Conservation (phyloP, 2,329 filamentous ascomycete species). For the Sclerotinia borealis region DNA sequence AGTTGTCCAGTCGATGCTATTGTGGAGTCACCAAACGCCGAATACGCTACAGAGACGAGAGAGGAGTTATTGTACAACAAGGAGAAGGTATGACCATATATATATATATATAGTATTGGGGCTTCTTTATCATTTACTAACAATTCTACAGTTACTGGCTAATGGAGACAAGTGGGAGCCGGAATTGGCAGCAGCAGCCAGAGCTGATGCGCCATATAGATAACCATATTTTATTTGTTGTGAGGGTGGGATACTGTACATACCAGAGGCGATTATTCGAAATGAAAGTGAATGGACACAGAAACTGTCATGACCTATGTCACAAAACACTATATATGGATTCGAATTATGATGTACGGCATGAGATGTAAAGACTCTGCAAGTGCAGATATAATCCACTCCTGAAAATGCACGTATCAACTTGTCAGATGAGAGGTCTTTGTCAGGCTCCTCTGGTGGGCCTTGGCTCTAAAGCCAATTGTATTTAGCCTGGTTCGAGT, state of each 20-base stretch:
- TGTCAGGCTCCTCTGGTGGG: neutral
- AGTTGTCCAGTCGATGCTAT: slow-evolving; percentile 97
- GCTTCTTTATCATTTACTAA: neutral
- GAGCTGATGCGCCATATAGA: slow-evolving; percentile 89
- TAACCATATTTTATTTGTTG: slow-evolving; percentile 39
- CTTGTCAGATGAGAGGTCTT: neutral
- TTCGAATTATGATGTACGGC: neutral
- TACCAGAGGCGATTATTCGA: slow-evolving; percentile 2
- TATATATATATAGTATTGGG: slow-evolving; percentile 33
- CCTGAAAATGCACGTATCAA: neutral
- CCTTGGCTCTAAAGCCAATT: neutral
- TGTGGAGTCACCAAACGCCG: slow-evolving; percentile 68
- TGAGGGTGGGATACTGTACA: slow-evolving; percentile 8
- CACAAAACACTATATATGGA: neutral
- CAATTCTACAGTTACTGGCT: slow-evolving; percentile 60
- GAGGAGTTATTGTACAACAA: slow-evolving; percentile 98
- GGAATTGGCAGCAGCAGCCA: slow-evolving; percentile 84
- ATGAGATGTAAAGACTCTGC: neutral
- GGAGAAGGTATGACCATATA: slow-evolving; percentile 53
- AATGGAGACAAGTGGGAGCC: slow-evolving; percentile 98
- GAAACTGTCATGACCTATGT: neutral
- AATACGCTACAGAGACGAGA: slow-evolving; percentile 71
- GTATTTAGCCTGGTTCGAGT: too few species aligned
- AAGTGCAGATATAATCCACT: neutral
- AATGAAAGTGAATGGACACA: slow-evolving; percentile 1